Evolutionary conservation across 805 yeast species (phyloP).

Genomic region (Myxozyma monticola): DNA sequence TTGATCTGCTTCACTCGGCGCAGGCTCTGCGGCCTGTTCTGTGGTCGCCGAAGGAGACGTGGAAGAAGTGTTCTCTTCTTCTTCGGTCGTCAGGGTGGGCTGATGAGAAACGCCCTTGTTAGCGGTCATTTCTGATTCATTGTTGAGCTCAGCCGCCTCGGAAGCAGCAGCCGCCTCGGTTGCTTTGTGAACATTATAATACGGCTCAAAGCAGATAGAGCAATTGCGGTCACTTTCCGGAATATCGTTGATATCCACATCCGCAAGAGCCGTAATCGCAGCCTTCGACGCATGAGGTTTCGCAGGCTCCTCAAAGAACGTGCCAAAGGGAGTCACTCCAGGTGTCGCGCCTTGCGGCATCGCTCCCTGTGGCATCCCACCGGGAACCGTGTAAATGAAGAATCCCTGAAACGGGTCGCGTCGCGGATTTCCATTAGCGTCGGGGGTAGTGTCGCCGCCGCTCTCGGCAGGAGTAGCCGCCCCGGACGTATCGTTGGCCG

Average conservation of each 20-base stretch:
- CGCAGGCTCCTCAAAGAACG: slow-evolving; percentile 19
- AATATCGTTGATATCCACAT: slow-evolving; percentile 35
- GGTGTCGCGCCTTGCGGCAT: neutral
- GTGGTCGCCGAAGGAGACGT: neutral
- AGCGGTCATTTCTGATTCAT: neutral
- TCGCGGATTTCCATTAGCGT: neutral
- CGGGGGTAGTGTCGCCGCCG: neutral
- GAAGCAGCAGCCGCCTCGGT: slow-evolving; percentile 1
- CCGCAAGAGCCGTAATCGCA: slow-evolving; percentile 40
- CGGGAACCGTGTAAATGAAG: slow-evolving; percentile 16
- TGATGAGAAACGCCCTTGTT: neutral
- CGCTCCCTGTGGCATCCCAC: slow-evolving; percentile 7
- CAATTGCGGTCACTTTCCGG: slow-evolving; percentile 42
- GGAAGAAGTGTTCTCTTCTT: too few species aligned
- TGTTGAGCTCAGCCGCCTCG: neutral
- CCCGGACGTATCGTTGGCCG: neutral
- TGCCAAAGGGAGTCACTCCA: slow-evolving; percentile 1
- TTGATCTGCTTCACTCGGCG: slow-evolving; percentile 12
- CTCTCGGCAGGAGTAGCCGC: slow-evolving; percentile 2
- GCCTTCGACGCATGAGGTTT: slow-evolving; percentile 36
- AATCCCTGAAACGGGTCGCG: slow-evolving; percentile 18
- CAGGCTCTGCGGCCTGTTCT: neutral
- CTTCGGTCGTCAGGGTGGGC: neutral
- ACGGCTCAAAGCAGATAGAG: slow-evolving; percentile 48
- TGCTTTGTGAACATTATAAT: slow-evolving; percentile 14